Percentiles rank a stretch among this genome's conserved stretches.
Evolutionary conservation across 768 basidiomycete genomes (phyloP).

Genomic region (Mycena belliarum): DNA sequence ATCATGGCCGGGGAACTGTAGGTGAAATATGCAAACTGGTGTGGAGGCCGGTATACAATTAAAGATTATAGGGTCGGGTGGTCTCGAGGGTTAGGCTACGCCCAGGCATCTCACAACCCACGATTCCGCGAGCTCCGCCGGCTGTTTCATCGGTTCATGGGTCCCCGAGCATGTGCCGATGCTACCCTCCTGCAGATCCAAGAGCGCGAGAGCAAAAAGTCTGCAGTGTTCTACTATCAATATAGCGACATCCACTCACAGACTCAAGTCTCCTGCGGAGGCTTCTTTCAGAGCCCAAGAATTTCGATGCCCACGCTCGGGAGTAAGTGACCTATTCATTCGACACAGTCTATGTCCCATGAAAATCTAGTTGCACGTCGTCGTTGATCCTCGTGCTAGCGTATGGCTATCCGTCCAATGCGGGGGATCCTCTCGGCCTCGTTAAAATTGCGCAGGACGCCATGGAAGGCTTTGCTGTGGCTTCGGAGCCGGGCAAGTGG

Average conservation of each 20-base stretch:
- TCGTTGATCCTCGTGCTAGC: conserved; percentile 26
- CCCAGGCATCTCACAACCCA: conserved; percentile 29
- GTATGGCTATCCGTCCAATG: conserved; percentile 27
- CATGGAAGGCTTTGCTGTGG: conserved; percentile 34
- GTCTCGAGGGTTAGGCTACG: conserved; percentile 36
- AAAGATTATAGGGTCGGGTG: conserved; percentile 30
- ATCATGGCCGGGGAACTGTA: conserved; percentile 36
- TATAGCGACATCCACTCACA: background rate
- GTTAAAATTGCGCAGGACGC: conserved; percentile 36
- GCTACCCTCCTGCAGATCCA: conserved; percentile 16
- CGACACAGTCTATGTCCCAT: background rate
- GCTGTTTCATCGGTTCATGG: conserved; percentile 35
- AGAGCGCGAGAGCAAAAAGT: conserved; percentile 15
- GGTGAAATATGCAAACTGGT: background rate
- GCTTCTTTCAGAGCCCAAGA: conserved; percentile 6
- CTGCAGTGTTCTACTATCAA: background rate
- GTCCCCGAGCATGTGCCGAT: conserved; percentile 27
- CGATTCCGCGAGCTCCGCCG: conserved; percentile 38
- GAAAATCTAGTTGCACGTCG: conserved; percentile 22
- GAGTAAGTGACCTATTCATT: background rate
- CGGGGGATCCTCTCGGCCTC: conserved; percentile 24
- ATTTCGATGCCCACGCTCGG: conserved; percentile 10
- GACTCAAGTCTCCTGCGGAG: background rate
- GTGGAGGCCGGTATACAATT: background rate
- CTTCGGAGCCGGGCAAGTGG: conserved; percentile 34